A percentile compares a stretch with the other conserved stretches of the same genome.
phyloP scores from a whole-genome alignment of 768 basidiomycete genomes.

The Naganishia vishniacii region DNA sequence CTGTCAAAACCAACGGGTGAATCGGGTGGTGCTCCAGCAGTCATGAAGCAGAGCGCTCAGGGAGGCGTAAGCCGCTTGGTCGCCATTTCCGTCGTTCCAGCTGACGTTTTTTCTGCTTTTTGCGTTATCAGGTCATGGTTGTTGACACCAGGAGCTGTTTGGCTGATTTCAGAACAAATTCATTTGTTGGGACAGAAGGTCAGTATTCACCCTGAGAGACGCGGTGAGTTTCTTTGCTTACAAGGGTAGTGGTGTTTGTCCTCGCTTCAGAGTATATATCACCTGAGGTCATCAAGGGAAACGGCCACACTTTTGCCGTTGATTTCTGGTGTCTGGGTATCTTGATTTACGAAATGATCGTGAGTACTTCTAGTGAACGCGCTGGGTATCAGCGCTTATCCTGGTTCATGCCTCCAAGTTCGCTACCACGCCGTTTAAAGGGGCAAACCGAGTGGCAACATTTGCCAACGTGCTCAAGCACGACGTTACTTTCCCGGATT shows the following conservation, averaged over 20 bases:
- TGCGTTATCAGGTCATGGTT: conserved; percentile 64
- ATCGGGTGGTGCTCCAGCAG: conserved; percentile 75
- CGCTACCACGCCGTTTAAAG: conserved; percentile 98
- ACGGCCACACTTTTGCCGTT: conserved; percentile 94
- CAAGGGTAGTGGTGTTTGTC: conserved; percentile 34
- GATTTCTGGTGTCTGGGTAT: conserved; percentile 99
- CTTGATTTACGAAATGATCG: conserved; percentile 86
- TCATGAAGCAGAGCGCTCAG: conserved; percentile 74
- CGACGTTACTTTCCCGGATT: conserved; percentile 79
- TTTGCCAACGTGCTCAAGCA: conserved; percentile 89
- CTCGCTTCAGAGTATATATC: conserved; percentile 82
- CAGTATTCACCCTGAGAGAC: conserved; percentile 31
- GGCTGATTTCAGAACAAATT: conserved; percentile 94
- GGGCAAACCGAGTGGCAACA: conserved; percentile 84
- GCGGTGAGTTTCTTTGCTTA: background rate
- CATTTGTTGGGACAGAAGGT: conserved; percentile 99
- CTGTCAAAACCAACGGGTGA: conserved; percentile 91
- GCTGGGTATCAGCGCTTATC: background rate
- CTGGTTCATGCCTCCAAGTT: conserved; percentile 56
- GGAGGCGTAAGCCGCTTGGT: conserved; percentile 67
- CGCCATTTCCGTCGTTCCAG: conserved; percentile 5
- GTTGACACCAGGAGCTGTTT: conserved; percentile 97
- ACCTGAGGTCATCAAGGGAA: conserved; percentile 93
- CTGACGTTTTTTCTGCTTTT: background rate
- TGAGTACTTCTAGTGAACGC: conserved; percentile 30